A percentile compares a stretch with the other conserved stretches of the same genome.
These are phyloP conservation scores for Phytophthora crassamura DNA, from an alignment of 352 stramenopile species.

Conservation along the genomic window DNA sequence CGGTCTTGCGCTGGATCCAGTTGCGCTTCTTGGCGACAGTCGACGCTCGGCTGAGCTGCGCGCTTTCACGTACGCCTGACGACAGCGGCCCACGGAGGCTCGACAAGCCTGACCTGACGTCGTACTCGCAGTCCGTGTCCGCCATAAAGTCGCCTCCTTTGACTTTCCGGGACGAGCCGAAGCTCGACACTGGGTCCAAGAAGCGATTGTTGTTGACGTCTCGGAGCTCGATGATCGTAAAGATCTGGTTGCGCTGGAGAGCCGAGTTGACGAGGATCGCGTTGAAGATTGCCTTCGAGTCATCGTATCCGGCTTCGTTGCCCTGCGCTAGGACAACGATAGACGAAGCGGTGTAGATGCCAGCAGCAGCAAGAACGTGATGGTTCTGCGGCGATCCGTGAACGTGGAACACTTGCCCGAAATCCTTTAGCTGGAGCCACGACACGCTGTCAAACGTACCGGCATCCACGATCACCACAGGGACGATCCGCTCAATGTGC, in stretches of 20 bases:
- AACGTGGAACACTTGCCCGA: conserved; percentile 83
- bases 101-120: conserved; percentile 30
- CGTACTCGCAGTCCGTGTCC: conserved; percentile 29
- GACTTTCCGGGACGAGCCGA: conserved; percentile 38
- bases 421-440: conserved; percentile 71
- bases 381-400: conserved; percentile 80
- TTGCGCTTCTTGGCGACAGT: conserved; percentile 47
- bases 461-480: conserved; percentile 80
- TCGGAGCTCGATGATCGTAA: conserved; percentile 88
- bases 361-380: conserved; percentile 68
- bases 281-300: conserved; percentile 90
- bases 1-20: conserved; percentile 52
- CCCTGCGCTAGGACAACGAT: conserved; percentile 86
- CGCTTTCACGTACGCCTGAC: conserved; percentile 26
- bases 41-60: conserved; percentile 30
- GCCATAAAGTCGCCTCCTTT: conserved; percentile 25
- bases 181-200: conserved; percentile 76
- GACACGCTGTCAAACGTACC: conserved; percentile 69
- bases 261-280: conserved; percentile 83
- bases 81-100: conserved; percentile 29
- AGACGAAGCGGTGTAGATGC: conserved; percentile 81
- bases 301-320: conserved; percentile 72
- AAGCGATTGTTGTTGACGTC: conserved; percentile 89
- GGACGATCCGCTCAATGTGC: conserved; percentile 69
- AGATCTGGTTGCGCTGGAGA: conserved; percentile 68